phyloP scores from a whole-genome alignment of 2,329 filamentous ascomycete species.

The Pseudohalonectria lignicola region DNA sequence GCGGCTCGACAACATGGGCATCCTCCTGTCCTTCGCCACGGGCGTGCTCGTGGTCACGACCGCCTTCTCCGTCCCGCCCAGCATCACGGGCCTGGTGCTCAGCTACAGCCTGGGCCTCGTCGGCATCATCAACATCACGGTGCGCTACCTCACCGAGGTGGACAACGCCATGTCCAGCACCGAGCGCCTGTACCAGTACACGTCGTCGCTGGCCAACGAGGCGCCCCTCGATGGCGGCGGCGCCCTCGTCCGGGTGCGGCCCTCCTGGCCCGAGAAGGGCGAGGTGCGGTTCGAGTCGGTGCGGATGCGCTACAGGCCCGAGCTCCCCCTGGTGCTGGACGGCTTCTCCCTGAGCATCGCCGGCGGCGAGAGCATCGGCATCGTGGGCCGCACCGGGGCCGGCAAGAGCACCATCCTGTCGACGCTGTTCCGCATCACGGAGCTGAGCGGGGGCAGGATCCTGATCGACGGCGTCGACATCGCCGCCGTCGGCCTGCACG shows the following conservation, averaged over 20 bases:
- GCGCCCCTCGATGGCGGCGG: no score
- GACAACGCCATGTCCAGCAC: conserved; percentile 63
- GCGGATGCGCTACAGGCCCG: conserved; percentile 55
- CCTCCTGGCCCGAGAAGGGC: background rate
- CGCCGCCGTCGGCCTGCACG: conserved; percentile 45
- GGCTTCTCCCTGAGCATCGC: conserved; percentile 39
- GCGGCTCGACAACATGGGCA: conserved; percentile 50
- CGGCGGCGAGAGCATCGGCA: conserved; percentile 49
- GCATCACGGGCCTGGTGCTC: conserved; percentile 53
- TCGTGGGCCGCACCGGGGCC: conserved; percentile 55
- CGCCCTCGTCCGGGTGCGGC: no score
- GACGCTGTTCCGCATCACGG: conserved; percentile 49
- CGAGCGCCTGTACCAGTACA: conserved; percentile 56
- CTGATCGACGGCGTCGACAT: conserved; percentile 40
- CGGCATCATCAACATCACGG: conserved; percentile 57
- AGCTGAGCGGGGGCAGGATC: conserved; percentile 28
- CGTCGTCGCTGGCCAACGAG: conserved; percentile 39
- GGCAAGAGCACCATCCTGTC: conserved; percentile 57
- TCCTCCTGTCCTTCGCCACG: conserved; percentile 48
- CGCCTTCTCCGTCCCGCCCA: conserved; percentile 49
- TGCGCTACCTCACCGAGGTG: conserved; percentile 56
- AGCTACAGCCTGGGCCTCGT: conserved; percentile 57
- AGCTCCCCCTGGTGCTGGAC: conserved; percentile 56
- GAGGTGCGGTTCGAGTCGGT: background rate
- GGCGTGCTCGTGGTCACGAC: conserved; percentile 56